These are phyloP conservation scores for Suillus luteus DNA, from an alignment of 768 basidiomycete genomes.

Conservation along the genomic window DNA sequence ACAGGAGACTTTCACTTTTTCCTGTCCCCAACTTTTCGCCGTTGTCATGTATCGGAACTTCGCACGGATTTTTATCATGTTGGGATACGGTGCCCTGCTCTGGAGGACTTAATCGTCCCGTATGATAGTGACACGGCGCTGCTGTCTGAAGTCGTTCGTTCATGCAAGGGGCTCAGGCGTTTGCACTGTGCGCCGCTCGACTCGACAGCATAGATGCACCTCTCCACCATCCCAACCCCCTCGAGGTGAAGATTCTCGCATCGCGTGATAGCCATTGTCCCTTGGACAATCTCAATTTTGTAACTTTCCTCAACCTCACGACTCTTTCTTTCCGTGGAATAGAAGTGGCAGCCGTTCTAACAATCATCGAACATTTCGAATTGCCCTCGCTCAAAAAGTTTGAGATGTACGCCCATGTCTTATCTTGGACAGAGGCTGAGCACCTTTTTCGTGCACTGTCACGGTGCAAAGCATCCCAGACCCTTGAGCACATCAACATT, in stretches of 20 bases:
- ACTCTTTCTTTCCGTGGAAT: neutral
- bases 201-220: constrained; percentile 1
- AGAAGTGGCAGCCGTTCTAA: neutral
- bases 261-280: no score
- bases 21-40: neutral
- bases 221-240: neutral
- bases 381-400: constrained; percentile 2
- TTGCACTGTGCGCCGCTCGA: neutral
- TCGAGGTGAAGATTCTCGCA: neutral
- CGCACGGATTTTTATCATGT: neutral
- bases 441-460: neutral
- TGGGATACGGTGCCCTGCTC: neutral
- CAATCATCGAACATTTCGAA: neutral
- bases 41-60: neutral
- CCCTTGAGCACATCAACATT: neutral
- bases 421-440: neutral
- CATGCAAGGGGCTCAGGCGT: neutral
- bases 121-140: neutral
- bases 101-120: neutral
- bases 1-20: neutral
- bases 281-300: neutral
- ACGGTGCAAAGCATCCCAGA: constrained; percentile 4
- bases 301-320: neutral
- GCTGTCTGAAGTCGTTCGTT: neutral
- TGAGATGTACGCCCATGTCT: neutral